A percentile compares a stretch with the other conserved stretches of the same genome.
Evolutionary conservation across 1,139 yeast species (phyloP).

Genomic region (Suhomyces guaymorum): DNA sequence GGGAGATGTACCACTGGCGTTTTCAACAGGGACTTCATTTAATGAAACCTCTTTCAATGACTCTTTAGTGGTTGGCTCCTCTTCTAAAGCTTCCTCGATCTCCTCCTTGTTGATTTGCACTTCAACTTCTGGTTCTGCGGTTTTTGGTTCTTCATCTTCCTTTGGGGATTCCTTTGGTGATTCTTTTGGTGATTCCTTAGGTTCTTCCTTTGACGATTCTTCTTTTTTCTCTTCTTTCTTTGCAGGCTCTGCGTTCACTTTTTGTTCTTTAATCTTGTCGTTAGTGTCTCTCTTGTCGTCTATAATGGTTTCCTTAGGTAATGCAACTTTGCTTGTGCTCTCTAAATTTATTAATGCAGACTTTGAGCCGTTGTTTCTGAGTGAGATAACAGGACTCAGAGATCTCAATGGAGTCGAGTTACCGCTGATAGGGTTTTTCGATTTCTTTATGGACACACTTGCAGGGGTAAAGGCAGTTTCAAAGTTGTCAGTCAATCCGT

Average conservation of each 20-base stretch:
- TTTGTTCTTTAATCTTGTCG: conserved; percentile 15
- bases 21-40: not conserved
- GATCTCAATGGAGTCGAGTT: conserved; percentile 16
- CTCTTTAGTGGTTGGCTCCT: not conserved
- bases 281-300: conserved; percentile 24
- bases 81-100: conserved; percentile 1
- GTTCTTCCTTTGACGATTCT: conserved; percentile 8
- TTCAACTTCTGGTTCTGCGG: conserved; percentile 7
- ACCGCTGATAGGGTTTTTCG: conserved; percentile 13
- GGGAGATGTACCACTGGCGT: not conserved
- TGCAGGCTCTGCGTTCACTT: conserved; percentile 15
- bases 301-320: conserved; percentile 48
- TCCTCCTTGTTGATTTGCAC: conserved; percentile 8
- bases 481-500: conserved; percentile 41
- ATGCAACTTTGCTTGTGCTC: conserved; percentile 31
- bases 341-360: conserved; percentile 36
- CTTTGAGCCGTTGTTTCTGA: conserved; percentile 13
- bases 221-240: conserved; percentile 7
- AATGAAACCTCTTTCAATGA: not conserved
- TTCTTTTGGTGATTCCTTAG: conserved; percentile 5
- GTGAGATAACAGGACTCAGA: conserved; percentile 14
- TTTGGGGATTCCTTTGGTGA: conserved; percentile 4
- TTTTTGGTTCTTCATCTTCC: conserved; percentile 10
- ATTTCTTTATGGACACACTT: conserved; percentile 20
- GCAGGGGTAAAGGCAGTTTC: conserved; percentile 46